Base-by-base conservation (phyloP, 2,329 filamentous ascomycete genomes). In the Monilinia vaccinii-corymbosi region DNA sequence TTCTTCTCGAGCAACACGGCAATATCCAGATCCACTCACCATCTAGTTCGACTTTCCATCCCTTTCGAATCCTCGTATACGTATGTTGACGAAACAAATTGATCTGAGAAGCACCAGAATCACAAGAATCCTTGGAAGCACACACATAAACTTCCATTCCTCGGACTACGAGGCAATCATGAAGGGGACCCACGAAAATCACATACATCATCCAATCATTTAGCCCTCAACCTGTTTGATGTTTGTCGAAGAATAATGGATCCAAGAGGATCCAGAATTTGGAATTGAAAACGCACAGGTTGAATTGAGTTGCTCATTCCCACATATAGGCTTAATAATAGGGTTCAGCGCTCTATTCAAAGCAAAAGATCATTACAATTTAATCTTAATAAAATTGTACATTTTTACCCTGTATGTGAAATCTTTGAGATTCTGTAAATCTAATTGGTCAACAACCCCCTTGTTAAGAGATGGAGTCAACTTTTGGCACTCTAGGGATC, bases 1-100 rank as follows among this genome's bases (percentile, higher is more conserved):
- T n/a, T 40, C 8, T 40, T 18, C 38, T 40, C 38, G 34, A 38
- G 36, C 18, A 18, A 53, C 38, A 21, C 18, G 38, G 36, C n/a
- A 42, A 42, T 1, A 42, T 42, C 50, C 50, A 53, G 18, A 40
- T 18, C 25, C 31, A n/a, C 10, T 23, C 9, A 18, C 46, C 46
- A 48, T 23, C n/a, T 23, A 42, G 21, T 21, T 44, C 14, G 8
- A 16, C 16, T 32, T 44, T 16, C 18, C n/a, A 16, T 44, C 51
- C 38, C 38, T 16, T 31, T 53, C 31, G 18, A 53, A n/a, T 53
- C 25, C 51, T 53, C 51, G 51, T 53, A 53, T 53, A 23, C 44
- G 11, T 53, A 23, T 53, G 11, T 53, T 32, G 51, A 44, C 51
- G 38, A 53, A 53, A 44, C 51, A 34, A 44, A 44, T 44, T 18